Evolutionary conservation across 2,329 filamentous ascomycete genomes (phyloP).

Genomic region (Cercospora nicotianae): DNA sequence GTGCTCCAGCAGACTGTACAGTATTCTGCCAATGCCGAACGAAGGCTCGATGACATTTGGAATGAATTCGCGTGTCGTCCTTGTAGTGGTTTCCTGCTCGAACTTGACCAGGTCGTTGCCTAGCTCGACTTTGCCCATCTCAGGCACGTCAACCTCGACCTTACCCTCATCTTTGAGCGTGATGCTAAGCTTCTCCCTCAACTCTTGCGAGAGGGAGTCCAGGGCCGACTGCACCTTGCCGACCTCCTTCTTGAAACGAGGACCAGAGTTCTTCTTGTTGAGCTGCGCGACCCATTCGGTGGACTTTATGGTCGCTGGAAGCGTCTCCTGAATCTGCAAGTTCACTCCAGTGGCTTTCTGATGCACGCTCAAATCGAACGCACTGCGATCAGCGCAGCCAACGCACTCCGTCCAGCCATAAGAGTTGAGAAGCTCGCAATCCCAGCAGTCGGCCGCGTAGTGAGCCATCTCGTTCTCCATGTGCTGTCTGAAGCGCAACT

Average conservation of each 20-base stretch:
- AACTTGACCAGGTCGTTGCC: slow-evolving; percentile 77
- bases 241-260: slow-evolving; percentile 91
- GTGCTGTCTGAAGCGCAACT: slow-evolving; percentile 95
- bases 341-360: slow-evolving; percentile 87
- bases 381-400: slow-evolving; percentile 91
- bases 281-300: slow-evolving; percentile 88
- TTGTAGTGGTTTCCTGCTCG: slow-evolving; percentile 76
- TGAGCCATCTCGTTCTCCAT: slow-evolving; percentile 91
- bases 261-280: slow-evolving; percentile 94
- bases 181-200: slow-evolving; percentile 76
- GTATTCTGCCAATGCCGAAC: slow-evolving; percentile 92
- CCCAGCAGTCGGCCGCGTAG: slow-evolving; percentile 97
- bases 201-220: slow-evolving; percentile 71
- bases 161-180: slow-evolving; percentile 72
- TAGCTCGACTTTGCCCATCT: slow-evolving; percentile 70
- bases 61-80: slow-evolving; percentile 86
- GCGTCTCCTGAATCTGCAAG: slow-evolving; percentile 78
- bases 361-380: slow-evolving; percentile 91
- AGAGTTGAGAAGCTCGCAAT: slow-evolving; percentile 86
- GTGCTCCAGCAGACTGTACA: slow-evolving; percentile 93
- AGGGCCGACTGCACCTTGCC: slow-evolving; percentile 81
- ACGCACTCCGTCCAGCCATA: slow-evolving; percentile 99
- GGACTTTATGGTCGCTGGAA: slow-evolving; percentile 73
- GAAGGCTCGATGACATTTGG: slow-evolving; percentile 89
- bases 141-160: slow-evolving; percentile 71